These are phyloP conservation scores for Fomitopsis betulina DNA, from an alignment of 1,284 basidiomycete species.

Conservation along the genomic window DNA sequence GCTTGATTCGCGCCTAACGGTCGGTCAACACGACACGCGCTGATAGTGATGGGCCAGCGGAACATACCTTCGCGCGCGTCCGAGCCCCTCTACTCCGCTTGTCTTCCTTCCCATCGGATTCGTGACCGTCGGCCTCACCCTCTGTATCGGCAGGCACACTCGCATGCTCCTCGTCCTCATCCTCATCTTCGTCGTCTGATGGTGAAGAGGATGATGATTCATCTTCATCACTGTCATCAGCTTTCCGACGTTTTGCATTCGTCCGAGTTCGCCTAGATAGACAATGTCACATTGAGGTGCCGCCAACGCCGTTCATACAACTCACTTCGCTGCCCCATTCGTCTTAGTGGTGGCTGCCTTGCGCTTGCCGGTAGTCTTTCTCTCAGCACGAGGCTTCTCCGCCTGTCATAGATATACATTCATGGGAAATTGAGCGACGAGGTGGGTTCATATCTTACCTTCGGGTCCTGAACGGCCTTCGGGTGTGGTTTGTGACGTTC, in stretches of 20 bases:
- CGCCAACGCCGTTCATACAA: not conserved
- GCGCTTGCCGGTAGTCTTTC: conserved; percentile 32
- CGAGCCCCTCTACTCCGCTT: conserved; percentile 37
- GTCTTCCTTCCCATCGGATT: conserved; percentile 27
- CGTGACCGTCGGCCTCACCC: conserved; percentile 23
- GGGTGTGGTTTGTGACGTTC: conserved; percentile 28
- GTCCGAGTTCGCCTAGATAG: conserved; percentile 25
- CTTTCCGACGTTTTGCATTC: conserved; percentile 29
- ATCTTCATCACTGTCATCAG: conserved; percentile 28
- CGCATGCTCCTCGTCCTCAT: conserved; percentile 16
- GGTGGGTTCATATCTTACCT: conserved; percentile 6
- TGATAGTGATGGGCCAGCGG: not conserved
- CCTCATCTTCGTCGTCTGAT: conserved; percentile 26
- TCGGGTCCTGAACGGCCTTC: conserved; percentile 19
- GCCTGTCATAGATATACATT: conserved; percentile 4
- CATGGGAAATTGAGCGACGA: not conserved
- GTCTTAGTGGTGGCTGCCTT: conserved; percentile 32
- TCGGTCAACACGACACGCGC: not conserved
- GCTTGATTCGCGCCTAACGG: conserved; percentile 5
- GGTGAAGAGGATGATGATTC: conserved; percentile 16
- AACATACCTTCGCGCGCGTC: conserved; percentile 39
- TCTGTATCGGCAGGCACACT: conserved; percentile 20
- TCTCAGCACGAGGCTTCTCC: conserved; percentile 30
- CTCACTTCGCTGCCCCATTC: conserved; percentile 39
- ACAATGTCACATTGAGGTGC: not conserved